Conservation (phyloP, 2,329 filamentous ascomycete genomes). For the Talaromyces islandicus region DNA sequence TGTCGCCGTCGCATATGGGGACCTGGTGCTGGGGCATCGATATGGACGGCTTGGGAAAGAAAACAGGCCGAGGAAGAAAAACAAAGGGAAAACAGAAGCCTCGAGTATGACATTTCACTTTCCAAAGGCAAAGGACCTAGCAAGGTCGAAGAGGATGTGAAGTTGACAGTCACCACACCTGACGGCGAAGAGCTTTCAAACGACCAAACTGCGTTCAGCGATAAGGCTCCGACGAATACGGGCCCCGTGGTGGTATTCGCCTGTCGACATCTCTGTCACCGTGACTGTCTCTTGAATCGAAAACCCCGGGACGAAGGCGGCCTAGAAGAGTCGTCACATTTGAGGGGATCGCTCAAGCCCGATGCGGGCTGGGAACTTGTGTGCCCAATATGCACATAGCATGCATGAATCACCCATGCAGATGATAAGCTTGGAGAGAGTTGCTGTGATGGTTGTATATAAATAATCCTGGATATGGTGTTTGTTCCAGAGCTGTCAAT, state of each 20-base stretch:
- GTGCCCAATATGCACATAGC: constrained; percentile 35
- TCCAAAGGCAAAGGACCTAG: constrained; percentile 35
- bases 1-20: constrained; percentile 84
- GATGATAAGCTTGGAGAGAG: neutral
- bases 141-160: constrained; percentile 10
- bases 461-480: neutral
- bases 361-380: constrained; percentile 23
- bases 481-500: neutral
- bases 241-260: constrained; percentile 41
- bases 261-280: constrained; percentile 46
- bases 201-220: neutral
- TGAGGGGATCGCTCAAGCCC: constrained; percentile 2
- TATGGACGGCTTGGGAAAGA: constrained; percentile 79
- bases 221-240: neutral
- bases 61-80: constrained; percentile 35
- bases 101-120: constrained; percentile 21
- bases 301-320: constrained; percentile 1
- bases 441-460: neutral
- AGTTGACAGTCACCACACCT: constrained; percentile 8
- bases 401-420: neutral
- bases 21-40: constrained; percentile 67
- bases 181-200: neutral
- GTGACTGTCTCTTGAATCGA: constrained; percentile 35
- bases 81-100: constrained; percentile 22
- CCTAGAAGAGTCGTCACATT: constrained; percentile 4